Evolutionary conservation across 805 yeast genomes (phyloP).

Genomic region (Ogataea naganishii): DNA sequence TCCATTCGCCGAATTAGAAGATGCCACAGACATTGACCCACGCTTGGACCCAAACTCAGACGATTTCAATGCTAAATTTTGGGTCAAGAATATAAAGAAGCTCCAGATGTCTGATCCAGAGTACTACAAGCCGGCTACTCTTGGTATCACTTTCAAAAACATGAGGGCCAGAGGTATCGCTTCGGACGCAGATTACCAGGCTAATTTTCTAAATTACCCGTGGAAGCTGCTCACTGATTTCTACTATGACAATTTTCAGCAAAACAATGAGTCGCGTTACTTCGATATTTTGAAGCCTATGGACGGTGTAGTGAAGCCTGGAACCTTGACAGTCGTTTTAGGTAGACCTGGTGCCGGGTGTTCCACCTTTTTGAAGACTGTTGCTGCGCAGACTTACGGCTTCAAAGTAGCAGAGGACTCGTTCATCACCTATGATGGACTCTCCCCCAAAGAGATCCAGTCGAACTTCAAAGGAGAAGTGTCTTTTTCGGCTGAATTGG

Average conservation of each 20-base stretch:
- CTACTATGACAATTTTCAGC: constrained; percentile 15
- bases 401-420: constrained; percentile 40
- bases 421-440: constrained; percentile 42
- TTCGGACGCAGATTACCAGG: constrained; percentile 58
- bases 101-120: constrained; percentile 47
- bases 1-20: constrained; percentile 29
- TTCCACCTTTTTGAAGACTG: constrained; percentile 54
- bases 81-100: constrained; percentile 60
- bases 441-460: constrained; percentile 40
- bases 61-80: constrained; percentile 49
- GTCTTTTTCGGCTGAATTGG: constrained; percentile 61
- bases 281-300: constrained; percentile 54
- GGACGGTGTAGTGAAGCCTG: constrained; percentile 57
- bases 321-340: constrained; percentile 60
- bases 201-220: constrained; percentile 41
- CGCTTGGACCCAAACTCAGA: constrained; percentile 51
- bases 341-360: constrained; percentile 86
- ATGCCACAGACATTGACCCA: constrained; percentile 23
- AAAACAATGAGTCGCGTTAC: constrained; percentile 21
- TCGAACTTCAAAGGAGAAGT: constrained; percentile 60
- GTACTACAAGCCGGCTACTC: constrained; percentile 49
- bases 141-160: constrained; percentile 52
- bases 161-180: constrained; percentile 59
- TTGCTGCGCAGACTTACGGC: constrained; percentile 53
- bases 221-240: constrained; percentile 24